Evolutionary conservation across 2,329 filamentous ascomycete species (phyloP), one percentile per base, ranked within the genome.

Genomic region (Phialophora chinensis): DNA sequence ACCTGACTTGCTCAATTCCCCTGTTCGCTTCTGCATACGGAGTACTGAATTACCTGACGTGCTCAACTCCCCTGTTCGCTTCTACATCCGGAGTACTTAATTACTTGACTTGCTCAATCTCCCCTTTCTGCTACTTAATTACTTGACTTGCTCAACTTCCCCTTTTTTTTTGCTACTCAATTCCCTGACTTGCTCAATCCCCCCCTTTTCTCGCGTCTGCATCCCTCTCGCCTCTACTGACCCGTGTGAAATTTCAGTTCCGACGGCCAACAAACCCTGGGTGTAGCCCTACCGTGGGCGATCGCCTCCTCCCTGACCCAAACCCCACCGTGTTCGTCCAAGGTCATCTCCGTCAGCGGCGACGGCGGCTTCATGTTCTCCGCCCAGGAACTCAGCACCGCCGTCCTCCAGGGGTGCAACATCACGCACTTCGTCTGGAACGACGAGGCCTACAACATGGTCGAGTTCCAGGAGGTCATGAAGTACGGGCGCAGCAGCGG

Each of bases 361-460:
- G 82, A 84, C 70, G 82, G 82, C 20, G 82, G 81, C 23, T 84
- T 84, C 74, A 81, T 83, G 76, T 84, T 83, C 75, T 81, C 79
- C 23, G 77, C 77, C 0, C 80, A 82, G 66, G 82, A 84, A 66
- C 74, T 83, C 3, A 77, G 74, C 0, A 84, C 82, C 0, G 81
- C 82, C 4, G 80, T 83, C 17, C 77, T 78, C 68, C 80, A 83
- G 57, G 75, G 77, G 7, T 83, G 81, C 73, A 78, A 83, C 64
- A 82, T 84, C 70, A 83, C 82, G 20, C 82, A 84, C 69, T 83
- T 84, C 67, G 76, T 83, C 68, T 83, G 81, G 81, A 84, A 84
- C 71, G 82, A 84, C 68, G 79, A 79, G 53, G 77, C 77, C 33
- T 84, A 80, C 73, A 83, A 84, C 71, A 84, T 84, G 82, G 80